These are phyloP conservation scores for Mycena maculata DNA, from an alignment of 768 basidiomycete genomes.

Conservation along the genomic window DNA sequence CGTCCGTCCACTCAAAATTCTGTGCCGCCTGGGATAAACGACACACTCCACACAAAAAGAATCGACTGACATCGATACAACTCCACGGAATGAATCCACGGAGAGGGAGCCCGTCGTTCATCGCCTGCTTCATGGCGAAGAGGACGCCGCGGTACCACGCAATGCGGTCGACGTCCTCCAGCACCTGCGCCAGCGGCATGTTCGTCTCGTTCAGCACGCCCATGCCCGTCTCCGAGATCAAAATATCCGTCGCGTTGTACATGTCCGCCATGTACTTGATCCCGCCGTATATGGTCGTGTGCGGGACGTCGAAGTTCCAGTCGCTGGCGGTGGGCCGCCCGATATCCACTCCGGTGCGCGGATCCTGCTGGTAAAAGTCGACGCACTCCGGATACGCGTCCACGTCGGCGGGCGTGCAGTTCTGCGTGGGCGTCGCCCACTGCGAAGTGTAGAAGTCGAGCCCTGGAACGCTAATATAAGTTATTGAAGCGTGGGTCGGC, in stretches of 20 bases:
- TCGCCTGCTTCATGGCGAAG: conserved; percentile 51
- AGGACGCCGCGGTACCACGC: conserved; percentile 54
- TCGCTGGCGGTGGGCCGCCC: conserved; percentile 35
- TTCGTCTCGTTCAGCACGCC: conserved; percentile 52
- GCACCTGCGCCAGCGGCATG: conserved; percentile 46
- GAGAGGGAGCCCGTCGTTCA: conserved; percentile 50
- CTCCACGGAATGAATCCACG: conserved; percentile 52
- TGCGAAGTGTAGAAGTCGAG: conserved; percentile 37
- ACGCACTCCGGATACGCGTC: conserved; percentile 31
- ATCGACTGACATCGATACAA: conserved; percentile 43
- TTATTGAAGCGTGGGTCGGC: neutral
- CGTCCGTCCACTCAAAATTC: conserved; percentile 61
- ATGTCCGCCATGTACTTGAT: conserved; percentile 29
- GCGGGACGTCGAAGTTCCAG: conserved; percentile 35
- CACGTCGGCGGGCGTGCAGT: conserved; percentile 25
- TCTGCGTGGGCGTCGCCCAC: conserved; percentile 29
- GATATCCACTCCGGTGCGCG: conserved; percentile 27
- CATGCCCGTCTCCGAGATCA: conserved; percentile 59
- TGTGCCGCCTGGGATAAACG: conserved; percentile 35
- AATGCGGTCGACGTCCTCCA: conserved; percentile 53
- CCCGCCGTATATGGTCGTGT: conserved; percentile 33
- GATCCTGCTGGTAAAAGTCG: conserved; percentile 30
- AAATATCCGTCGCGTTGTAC: conserved; percentile 34
- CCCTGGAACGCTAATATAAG: conserved; percentile 10
- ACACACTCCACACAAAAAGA: neutral